Evolutionary conservation across 352 stramenopile species (phyloP), one percentile per base, ranked within the genome.

Genomic region (Phytophthora kernoviae): DNA sequence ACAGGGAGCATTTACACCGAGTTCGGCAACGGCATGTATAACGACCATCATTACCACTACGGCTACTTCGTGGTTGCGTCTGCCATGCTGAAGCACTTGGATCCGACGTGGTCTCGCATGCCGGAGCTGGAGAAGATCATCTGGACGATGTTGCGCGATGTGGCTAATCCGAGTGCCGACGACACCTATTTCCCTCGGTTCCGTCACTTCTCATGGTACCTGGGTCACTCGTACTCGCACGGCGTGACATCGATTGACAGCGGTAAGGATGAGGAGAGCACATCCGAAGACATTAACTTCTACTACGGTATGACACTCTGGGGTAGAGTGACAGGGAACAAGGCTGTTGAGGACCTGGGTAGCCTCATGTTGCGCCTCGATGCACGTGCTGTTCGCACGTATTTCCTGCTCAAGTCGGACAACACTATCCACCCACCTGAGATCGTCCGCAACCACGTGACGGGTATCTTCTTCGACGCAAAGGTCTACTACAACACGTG

Each of bases 1-100:
- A 75, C 62, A 11, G 71, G 70, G 5, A 66, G 84, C 42, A 53
- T 73, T 30, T 73, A 84, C 43, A 75, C 72, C 2, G 77, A 90
- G 26, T 90, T 87, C 55, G 80, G 80, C 44, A 90, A 85, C 62
- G 66, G 58, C 26, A 73, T 90, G 46, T 90, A 90, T 65, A 90
- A 90, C 60, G 80, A 90, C 53, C 77, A 90, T 65, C 75, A 90
- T 44, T 90, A 87, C 64, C 80, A 90, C 62, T 90, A 81, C 60
- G 80, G 77, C 12, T 90, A 90, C 63, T 90, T 75, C 65, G 62
- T 90, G 20, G 68, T 62, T 17, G 76, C 66, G 0, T 83, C 75
- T 2, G 80, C 80, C 2, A 87, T 90, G n/a, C 45, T 84, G 6
- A 71, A 68, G 40, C 71, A 85, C 39, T 49, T 87, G 1, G 69